Percentiles rank a stretch among this genome's conserved stretches.
phyloP scores from a whole-genome alignment of 345 rosid species.

The Moricandia arvensis region DNA sequence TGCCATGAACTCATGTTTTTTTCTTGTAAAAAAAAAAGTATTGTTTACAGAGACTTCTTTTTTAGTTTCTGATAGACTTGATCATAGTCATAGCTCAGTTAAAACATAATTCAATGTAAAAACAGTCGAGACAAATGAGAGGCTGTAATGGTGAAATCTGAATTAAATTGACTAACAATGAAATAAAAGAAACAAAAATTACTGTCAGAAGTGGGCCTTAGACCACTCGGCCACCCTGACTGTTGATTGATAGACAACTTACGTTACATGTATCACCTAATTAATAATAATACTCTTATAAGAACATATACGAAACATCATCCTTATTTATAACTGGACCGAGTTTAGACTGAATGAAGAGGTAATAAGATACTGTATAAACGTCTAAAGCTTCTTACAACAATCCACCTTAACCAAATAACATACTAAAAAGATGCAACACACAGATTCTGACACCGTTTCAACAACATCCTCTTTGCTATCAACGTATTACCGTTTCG shows the following conservation, averaged over 20 bases:
- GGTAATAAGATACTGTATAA: not conserved
- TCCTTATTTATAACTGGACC: not conserved
- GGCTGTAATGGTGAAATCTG: not conserved
- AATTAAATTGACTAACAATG: not conserved
- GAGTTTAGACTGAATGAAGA: not conserved
- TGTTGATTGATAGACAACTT: too few species aligned
- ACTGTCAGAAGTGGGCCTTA: conserved; percentile 65
- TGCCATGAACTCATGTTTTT: too few species aligned
- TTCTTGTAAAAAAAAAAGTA: too few species aligned
- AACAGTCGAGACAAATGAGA: not conserved
- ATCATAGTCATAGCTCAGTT: too few species aligned
- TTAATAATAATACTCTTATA: not conserved
- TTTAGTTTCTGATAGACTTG: too few species aligned
- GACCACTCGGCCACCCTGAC: conserved; percentile 99
- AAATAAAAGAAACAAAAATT: not conserved
- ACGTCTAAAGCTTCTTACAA: not conserved
- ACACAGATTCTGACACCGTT: conserved; percentile 20
- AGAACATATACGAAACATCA: not conserved
- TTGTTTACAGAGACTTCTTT: too few species aligned
- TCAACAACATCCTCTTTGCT: conserved; percentile 25
- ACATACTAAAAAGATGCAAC: conserved; percentile 11
- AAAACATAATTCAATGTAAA: too few species aligned
- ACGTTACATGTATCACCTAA: not conserved
- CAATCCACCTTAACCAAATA: not conserved
- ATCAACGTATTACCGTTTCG: not conserved